These are phyloP conservation scores for Aureobasidium lini DNA, from an alignment of 2,329 filamentous ascomycete genomes.

Conservation along the genomic window DNA sequence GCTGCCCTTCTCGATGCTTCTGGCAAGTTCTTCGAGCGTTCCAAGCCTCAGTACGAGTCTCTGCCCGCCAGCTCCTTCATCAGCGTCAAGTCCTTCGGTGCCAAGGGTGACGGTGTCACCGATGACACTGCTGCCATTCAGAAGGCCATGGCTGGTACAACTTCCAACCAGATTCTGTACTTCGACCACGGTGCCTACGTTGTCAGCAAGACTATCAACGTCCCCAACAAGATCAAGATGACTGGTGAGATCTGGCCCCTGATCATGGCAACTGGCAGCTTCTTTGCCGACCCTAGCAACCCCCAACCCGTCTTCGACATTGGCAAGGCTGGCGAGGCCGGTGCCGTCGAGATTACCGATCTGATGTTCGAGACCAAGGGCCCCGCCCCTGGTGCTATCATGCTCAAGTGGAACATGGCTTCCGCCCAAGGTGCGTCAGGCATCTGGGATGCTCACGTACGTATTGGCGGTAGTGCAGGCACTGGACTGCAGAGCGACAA, in stretches of 20 bases:
- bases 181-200: slow-evolving; percentile 59
- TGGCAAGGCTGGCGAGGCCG: slow-evolving; percentile 67
- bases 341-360: slow-evolving; percentile 80
- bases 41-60: slow-evolving; percentile 80
- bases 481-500: slow-evolving; percentile 75
- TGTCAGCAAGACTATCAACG: slow-evolving; percentile 51
- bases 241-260: slow-evolving; percentile 88
- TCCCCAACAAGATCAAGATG: slow-evolving; percentile 62
- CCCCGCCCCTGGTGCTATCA: slow-evolving; percentile 75
- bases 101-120: slow-evolving; percentile 76
- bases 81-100: slow-evolving; percentile 71
- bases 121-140: slow-evolving; percentile 87
- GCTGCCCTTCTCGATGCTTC: slow-evolving; percentile 53
- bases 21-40: slow-evolving; percentile 70
- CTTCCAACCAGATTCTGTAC: slow-evolving; percentile 50
- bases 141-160: slow-evolving; percentile 61
- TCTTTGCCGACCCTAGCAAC: slow-evolving; percentile 67
- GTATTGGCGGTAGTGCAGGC: slow-evolving; percentile 79
- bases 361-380: slow-evolving; percentile 79
- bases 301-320: slow-evolving; percentile 82
- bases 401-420: slow-evolving; percentile 86
- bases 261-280: slow-evolving; percentile 70
- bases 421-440: slow-evolving; percentile 63
- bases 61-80: slow-evolving; percentile 63
- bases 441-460: slow-evolving; percentile 95